Evolutionary conservation across 108 stramenopile genomes (phyloP).

Genomic region (Epithemia pelagica): DNA sequence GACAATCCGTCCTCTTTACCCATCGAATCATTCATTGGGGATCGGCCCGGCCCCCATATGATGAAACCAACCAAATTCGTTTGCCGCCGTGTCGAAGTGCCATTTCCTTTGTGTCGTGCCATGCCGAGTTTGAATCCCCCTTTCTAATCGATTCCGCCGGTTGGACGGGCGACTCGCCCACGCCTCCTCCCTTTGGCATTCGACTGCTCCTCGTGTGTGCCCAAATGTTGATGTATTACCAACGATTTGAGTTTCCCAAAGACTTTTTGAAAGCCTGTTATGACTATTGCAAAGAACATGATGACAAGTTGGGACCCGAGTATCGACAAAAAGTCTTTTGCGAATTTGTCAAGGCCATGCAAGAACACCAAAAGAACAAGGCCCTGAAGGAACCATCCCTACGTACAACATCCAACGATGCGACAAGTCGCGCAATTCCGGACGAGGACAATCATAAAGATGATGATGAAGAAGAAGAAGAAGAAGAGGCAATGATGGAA

Average conservation of each 20-base stretch:
- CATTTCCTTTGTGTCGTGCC: constrained; percentile 64
- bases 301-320: constrained; percentile 40
- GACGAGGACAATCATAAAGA: constrained; percentile 8
- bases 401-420: neutral
- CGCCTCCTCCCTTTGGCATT: constrained; percentile 43
- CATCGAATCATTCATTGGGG: constrained; percentile 80
- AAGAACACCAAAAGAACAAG: constrained; percentile 24
- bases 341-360: constrained; percentile 74
- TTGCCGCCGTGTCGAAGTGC: constrained; percentile 41
- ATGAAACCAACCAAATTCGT: neutral
- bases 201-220: constrained; percentile 70
- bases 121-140: constrained; percentile 52
- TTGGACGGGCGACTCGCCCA: constrained; percentile 4
- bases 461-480: constrained; percentile 42
- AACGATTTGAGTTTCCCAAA: constrained; percentile 51
- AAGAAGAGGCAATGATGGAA: constrained; percentile 65
- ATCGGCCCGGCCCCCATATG: constrained; percentile 35
- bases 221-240: constrained; percentile 68
- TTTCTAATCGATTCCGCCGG: constrained; percentile 30
- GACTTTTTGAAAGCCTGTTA: constrained; percentile 46
- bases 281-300: constrained; percentile 46
- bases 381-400: neutral
- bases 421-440: neutral
- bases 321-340: constrained; percentile 65
- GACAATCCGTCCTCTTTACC: constrained; percentile 55